Percentiles rank a stretch among this genome's conserved stretches.
These are phyloP conservation scores for Eucommia ulmoides DNA, from an alignment of 257 asterid genomes.

Conservation along the genomic window DNA sequence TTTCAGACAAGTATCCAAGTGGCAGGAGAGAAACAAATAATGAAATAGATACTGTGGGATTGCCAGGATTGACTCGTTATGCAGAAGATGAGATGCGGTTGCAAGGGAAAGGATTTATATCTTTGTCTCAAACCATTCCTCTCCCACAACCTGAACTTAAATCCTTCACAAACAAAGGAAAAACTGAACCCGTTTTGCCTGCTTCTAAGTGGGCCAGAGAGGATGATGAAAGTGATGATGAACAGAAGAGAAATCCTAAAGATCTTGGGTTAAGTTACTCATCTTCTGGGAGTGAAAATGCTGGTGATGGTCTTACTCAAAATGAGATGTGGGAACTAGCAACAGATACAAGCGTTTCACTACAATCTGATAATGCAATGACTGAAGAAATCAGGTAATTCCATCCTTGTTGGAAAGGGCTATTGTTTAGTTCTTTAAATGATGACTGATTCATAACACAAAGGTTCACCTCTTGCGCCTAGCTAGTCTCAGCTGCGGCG, in stretches of 20 bases:
- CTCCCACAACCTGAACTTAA: constrained; percentile 21
- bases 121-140: constrained; percentile 21
- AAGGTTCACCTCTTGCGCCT: too few species aligned
- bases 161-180: constrained; percentile 28
- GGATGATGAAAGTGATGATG: constrained; percentile 72
- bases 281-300: constrained; percentile 89
- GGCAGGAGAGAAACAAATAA: constrained; percentile 33
- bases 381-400: constrained; percentile 76
- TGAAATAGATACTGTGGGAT: constrained; percentile 35
- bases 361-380: constrained; percentile 49
- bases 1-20: constrained; percentile 38
- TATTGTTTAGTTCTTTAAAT: neutral
- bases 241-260: constrained; percentile 38
- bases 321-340: constrained; percentile 37
- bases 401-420: neutral
- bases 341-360: constrained; percentile 43
- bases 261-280: constrained; percentile 77
- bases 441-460: too few species aligned
- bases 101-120: constrained; percentile 29
- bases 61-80: constrained; percentile 32
- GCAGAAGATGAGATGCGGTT: constrained; percentile 30
- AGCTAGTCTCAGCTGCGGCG: too few species aligned
- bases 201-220: constrained; percentile 92
- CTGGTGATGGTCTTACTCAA: constrained; percentile 35
- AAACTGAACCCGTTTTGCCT: constrained; percentile 54